Evolutionary conservation across 2,329 filamentous ascomycete species (phyloP), one percentile per base, ranked within the genome.

Genomic region (Lasiodiplodia sp.): DNA sequence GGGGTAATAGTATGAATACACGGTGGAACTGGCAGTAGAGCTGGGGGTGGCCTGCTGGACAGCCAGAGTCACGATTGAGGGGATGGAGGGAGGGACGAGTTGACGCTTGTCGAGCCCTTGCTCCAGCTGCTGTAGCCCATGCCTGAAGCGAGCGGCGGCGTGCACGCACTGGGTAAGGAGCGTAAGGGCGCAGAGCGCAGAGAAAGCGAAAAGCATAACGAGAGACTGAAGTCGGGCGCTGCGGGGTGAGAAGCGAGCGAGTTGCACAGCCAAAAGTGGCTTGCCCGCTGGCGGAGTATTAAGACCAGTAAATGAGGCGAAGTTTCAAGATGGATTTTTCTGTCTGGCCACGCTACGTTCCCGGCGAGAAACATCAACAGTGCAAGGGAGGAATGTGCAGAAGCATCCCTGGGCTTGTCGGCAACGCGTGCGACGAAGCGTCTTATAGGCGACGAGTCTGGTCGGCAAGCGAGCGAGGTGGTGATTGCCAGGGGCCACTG

Each of bases 181-280:
- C 6, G 66, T 25, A 68, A 68, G 57, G 11, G 57, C 66, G 57
- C 57, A 63, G n/a, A 68, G 56, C 57, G 66, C 57, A 31, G 47
- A 34, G 34, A 49, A 68, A 28, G 34, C 28, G n/a, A 40, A 34
- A 63, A 40, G 55, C 57, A 63, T 68, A 44, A 63, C 37, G 55
- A 63, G 34, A 44, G 57, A 56, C 31, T 25, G 57, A 37, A 44
- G 25, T 18, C 18, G 47, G 21, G 31, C 12, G 18, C 44, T 38
- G 60, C 23, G 28, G n/a, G 23, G 55, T 34, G 40, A 52, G 47
- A 38, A 64, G 60, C 47, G 60, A 64, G 21, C 47, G 60, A 64
- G n/a, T 37, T 52, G 44, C 60, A 64, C 60, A 64, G 60, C 31
- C 44, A n/a, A 52, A 31, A 52, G 60, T 52, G 60, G 60, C 44